Conservation (phyloP, 2,329 filamentous ascomycete genomes). For the Chrysoporthe austroafricana region DNA sequence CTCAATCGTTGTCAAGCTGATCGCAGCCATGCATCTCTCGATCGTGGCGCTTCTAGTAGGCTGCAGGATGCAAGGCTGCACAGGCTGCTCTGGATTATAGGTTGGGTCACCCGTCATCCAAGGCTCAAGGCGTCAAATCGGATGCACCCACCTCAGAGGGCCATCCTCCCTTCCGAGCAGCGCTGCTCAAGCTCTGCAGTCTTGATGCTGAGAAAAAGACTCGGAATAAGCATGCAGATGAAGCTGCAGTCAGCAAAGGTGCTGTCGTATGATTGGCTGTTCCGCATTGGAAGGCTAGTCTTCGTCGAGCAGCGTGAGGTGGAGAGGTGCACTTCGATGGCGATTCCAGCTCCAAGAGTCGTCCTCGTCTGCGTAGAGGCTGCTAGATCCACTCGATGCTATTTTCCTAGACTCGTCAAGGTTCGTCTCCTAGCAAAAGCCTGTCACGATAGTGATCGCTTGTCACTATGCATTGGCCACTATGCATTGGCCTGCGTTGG, state of each 20-base stretch:
- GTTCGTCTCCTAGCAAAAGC: not conserved
- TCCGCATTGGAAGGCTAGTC: not conserved
- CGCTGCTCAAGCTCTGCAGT: not conserved
- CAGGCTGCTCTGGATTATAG: not conserved
- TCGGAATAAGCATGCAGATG: not conserved
- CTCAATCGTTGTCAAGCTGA: too few species aligned
- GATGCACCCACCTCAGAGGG: not conserved
- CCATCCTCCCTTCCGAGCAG: not conserved
- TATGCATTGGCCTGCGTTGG: not conserved
- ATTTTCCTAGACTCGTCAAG: not conserved
- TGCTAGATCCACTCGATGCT: not conserved
- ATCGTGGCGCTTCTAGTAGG: too few species aligned
- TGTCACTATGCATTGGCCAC: not conserved
- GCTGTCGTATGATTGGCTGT: not conserved
- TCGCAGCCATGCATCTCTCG: too few species aligned
- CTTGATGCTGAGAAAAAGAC: too few species aligned
- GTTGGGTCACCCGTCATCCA: not conserved
- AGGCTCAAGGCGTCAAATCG: not conserved
- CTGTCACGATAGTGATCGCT: not conserved
- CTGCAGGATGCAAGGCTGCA: not conserved
- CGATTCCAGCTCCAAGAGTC: not conserved
- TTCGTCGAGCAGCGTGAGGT: not conserved
- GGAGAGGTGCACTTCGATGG: not conserved
- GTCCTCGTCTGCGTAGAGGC: not conserved
- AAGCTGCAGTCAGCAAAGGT: not conserved